These are phyloP conservation scores for Rhytidhysteron rufulum DNA, from an alignment of 2,329 filamentous ascomycete species.

Conservation along the genomic window DNA sequence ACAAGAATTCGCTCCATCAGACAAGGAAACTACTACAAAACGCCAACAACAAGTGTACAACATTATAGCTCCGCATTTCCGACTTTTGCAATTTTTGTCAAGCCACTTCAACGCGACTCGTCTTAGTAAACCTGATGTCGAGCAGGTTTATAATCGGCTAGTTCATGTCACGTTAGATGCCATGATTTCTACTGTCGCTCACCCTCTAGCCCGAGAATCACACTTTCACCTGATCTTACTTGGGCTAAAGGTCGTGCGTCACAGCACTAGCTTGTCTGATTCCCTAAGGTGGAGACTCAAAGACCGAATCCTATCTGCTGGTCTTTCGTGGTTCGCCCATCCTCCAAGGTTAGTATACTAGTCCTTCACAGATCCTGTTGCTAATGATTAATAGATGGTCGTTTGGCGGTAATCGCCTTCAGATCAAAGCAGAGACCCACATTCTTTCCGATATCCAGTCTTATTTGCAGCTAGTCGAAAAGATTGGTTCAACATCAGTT, in stretches of 20 bases:
- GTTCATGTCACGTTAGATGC: slow-evolving; percentile 75
- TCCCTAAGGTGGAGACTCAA: slow-evolving; percentile 77
- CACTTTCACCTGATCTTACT: slow-evolving; percentile 86
- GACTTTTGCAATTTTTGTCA: slow-evolving; percentile 80
- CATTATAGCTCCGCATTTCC: slow-evolving; percentile 79
- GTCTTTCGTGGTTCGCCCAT: slow-evolving; percentile 81
- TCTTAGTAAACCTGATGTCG: slow-evolving; percentile 77
- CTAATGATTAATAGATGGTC: slow-evolving; percentile 65
- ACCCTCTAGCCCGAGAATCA: slow-evolving; percentile 88
- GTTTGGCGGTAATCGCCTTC: slow-evolving; percentile 88
- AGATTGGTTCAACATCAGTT: slow-evolving; percentile 49
- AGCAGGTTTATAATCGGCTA: slow-evolving; percentile 76
- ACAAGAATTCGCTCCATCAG: slow-evolving; percentile 89
- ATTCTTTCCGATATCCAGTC: slow-evolving; percentile 71
- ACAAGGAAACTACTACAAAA: slow-evolving; percentile 69
- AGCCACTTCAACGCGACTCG: slow-evolving; percentile 94
- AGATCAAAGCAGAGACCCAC: slow-evolving; percentile 88
- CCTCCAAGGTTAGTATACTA: slow-evolving; percentile 58
- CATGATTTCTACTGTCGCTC: slow-evolving; percentile 59
- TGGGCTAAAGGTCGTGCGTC: slow-evolving; percentile 70
- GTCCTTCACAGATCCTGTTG: background rate
- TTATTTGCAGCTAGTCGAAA: slow-evolving; percentile 61
- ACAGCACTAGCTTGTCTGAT: slow-evolving; percentile 62
- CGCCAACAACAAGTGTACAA: slow-evolving; percentile 77
- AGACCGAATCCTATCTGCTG: slow-evolving; percentile 82